Evolutionary conservation across 495 filamentous ascomycete species (phyloP).

Genomic region (Aspergillus sclerotioniger): DNA sequence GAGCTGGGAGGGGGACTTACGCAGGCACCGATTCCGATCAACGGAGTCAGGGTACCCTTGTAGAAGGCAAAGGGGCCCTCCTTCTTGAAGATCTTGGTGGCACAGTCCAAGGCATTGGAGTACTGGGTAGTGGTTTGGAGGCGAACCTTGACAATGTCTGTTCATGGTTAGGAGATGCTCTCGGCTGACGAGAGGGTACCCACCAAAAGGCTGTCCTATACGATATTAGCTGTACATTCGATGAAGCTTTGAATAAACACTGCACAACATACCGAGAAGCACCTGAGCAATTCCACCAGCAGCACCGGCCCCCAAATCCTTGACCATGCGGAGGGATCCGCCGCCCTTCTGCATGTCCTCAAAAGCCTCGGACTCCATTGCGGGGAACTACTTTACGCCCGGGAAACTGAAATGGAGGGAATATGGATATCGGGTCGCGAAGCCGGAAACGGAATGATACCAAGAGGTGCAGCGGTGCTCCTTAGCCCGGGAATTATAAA

Average conservation of each 20-base stretch:
- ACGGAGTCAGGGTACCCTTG: constrained; percentile 95
- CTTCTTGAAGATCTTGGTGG: constrained; percentile 76
- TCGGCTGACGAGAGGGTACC: constrained; percentile 13
- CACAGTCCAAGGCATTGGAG: constrained; percentile 73
- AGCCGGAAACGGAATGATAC: neutral
- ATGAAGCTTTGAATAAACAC: neutral
- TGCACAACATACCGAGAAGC: constrained; percentile 69
- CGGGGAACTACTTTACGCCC: neutral
- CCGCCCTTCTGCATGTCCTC: constrained; percentile 38
- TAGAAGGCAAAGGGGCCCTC: constrained; percentile 94
- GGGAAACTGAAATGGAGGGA: neutral
- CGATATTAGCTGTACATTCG: constrained; percentile 10
- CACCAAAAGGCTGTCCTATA: constrained; percentile 89
- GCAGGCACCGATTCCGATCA: constrained; percentile 95
- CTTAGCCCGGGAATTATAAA: neutral
- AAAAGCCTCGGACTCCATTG: constrained; percentile 41
- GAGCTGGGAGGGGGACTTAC: constrained; percentile 43
- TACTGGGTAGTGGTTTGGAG: constrained; percentile 86
- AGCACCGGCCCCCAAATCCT: constrained; percentile 90
- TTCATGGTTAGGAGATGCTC: constrained; percentile 4
- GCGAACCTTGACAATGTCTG: constrained; percentile 97
- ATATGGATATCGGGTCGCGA: neutral
- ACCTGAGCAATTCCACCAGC: constrained; percentile 93
- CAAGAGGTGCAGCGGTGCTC: neutral
- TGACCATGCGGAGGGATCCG: constrained; percentile 60